These are phyloP conservation scores for Phytopythium mirpurense DNA, from an alignment of 352 stramenopile genomes.

Conservation along the genomic window DNA sequence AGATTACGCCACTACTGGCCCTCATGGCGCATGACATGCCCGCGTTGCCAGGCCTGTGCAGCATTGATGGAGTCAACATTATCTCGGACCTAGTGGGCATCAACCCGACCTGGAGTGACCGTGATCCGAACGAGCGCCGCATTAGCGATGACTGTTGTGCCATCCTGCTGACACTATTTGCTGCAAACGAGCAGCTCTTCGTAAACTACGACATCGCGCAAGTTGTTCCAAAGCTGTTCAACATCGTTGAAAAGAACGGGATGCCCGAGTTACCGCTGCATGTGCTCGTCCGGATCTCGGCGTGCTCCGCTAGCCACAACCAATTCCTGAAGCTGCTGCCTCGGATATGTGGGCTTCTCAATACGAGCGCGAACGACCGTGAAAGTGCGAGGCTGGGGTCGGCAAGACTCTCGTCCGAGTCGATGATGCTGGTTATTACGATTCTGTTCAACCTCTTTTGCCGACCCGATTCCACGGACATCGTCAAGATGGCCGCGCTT, in stretches of 20 bases:
- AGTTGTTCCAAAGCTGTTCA: constrained; percentile 44
- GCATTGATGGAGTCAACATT: constrained; percentile 31
- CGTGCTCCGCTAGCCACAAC: constrained; percentile 21
- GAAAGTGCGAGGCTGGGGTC: not conserved
- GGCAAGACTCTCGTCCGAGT: constrained; percentile 11
- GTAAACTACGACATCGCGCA: constrained; percentile 42
- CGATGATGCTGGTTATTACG: constrained; percentile 27
- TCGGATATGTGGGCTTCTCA: constrained; percentile 18
- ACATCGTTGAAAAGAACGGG: constrained; percentile 25
- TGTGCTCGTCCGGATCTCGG: constrained; percentile 46
- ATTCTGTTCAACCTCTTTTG: constrained; percentile 67
- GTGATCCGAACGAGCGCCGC: constrained; percentile 9
- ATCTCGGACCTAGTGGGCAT: constrained; percentile 24
- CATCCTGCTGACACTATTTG: constrained; percentile 46
- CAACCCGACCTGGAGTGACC: constrained; percentile 5
- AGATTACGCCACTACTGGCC: constrained; percentile 39
- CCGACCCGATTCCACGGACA: constrained; percentile 7
- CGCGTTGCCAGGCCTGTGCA: constrained; percentile 39
- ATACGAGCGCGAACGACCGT: constrained; percentile 11
- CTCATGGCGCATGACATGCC: constrained; percentile 44
- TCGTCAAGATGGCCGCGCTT: not conserved
- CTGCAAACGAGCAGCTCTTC: constrained; percentile 33
- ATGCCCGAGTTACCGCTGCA: constrained; percentile 34
- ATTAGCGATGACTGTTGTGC: constrained; percentile 39
- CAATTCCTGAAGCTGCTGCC: constrained; percentile 35